phyloP scores from a whole-genome alignment of 208 protist species.

The Crithidia expoeki region DNA sequence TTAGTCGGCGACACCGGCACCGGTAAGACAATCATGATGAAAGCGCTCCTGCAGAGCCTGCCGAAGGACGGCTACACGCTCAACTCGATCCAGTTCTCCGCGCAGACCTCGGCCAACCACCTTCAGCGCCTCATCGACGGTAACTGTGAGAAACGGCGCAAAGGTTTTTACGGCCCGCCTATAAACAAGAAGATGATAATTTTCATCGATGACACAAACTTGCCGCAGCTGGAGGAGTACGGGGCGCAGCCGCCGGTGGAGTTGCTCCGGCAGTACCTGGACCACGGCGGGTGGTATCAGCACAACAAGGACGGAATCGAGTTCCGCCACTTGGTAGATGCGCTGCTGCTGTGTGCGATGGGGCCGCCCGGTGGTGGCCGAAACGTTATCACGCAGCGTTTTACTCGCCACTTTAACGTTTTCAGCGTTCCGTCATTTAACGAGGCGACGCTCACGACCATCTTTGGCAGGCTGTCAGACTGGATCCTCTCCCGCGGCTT shows the following conservation, averaged over 20 bases:
- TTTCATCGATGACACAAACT: slow-evolving; percentile 97
- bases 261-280: slow-evolving; percentile 96
- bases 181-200: slow-evolving; percentile 95
- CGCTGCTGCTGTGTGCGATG: slow-evolving; percentile 94
- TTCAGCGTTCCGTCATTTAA: slow-evolving; percentile 92
- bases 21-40: slow-evolving; percentile 96
- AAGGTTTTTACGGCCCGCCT: slow-evolving; percentile 95
- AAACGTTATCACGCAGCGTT: slow-evolving; percentile 94
- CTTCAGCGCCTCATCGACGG: slow-evolving; percentile 94
- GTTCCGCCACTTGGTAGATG: slow-evolving; percentile 89
- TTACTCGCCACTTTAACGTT: slow-evolving; percentile 95
- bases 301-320: slow-evolving; percentile 92
- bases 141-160: slow-evolving; percentile 95
- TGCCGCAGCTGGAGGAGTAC: slow-evolving; percentile 96
- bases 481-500: slow-evolving; percentile 92
- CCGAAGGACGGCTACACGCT: slow-evolving; percentile 81
- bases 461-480: slow-evolving; percentile 92
- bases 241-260: slow-evolving; percentile 97
- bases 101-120: slow-evolving; percentile 92
- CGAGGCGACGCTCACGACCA: slow-evolving; percentile 88
- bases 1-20: slow-evolving; percentile 96
- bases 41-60: slow-evolving; percentile 83
- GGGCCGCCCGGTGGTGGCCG: slow-evolving; percentile 95
- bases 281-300: slow-evolving; percentile 97
- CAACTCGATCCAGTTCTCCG: slow-evolving; percentile 96